Conservation (phyloP, 176 grass and related monocot genomes). For the Neostapfia colusana region DNA sequence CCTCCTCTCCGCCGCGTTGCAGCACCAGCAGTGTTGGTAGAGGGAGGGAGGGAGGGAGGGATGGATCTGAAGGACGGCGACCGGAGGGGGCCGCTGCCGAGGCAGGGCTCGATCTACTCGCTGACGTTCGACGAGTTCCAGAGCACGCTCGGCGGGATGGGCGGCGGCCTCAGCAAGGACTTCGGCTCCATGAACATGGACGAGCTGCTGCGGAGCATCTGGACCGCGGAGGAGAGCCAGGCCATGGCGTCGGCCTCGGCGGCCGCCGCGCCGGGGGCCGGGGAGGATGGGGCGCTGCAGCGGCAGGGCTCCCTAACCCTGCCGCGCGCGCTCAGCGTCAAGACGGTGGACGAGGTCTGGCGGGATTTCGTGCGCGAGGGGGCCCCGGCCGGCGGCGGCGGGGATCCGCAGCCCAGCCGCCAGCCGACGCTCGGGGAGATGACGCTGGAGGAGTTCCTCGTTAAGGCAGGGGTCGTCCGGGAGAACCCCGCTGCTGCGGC, state of each 20-base stretch:
- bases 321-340: slow-evolving; percentile 69
- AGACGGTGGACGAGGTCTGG: slow-evolving; percentile 86
- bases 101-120: slow-evolving; percentile 76
- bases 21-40: background rate
- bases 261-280: background rate
- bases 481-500: slow-evolving; percentile 38
- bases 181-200: slow-evolving; percentile 99
- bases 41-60: background rate
- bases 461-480: slow-evolving; percentile 64
- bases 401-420: slow-evolving; percentile 34
- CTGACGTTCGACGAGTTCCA: slow-evolving; percentile 89
- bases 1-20: background rate
- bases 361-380: slow-evolving; percentile 48
- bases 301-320: slow-evolving; percentile 73
- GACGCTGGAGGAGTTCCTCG: slow-evolving; percentile 82
- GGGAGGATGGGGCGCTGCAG: slow-evolving; percentile 44
- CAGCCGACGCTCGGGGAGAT: slow-evolving; percentile 84
- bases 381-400: background rate
- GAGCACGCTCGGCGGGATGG: slow-evolving; percentile 58
- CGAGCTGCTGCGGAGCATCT: slow-evolving; percentile 85
- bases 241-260: slow-evolving; percentile 47
- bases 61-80: slow-evolving; percentile 46
- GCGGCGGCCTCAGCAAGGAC: slow-evolving; percentile 52
- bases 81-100: slow-evolving; percentile 38
- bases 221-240: slow-evolving; percentile 86